These are phyloP conservation scores for Trichophyton benhamiae DNA, from an alignment of 2,329 filamentous ascomycete species.

Conservation along the genomic window DNA sequence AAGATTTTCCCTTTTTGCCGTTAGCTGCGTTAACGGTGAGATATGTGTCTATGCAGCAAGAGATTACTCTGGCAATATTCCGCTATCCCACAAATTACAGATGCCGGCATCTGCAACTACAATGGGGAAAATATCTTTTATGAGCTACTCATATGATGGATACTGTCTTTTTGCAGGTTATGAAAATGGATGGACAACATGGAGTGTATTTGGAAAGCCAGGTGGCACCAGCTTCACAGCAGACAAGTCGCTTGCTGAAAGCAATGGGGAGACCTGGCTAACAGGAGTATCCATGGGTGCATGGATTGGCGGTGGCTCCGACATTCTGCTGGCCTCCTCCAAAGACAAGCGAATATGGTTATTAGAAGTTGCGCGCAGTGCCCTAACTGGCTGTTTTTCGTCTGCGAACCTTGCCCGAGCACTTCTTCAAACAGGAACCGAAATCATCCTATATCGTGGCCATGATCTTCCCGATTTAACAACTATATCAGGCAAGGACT, in stretches of 20 bases:
- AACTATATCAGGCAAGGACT: conserved; percentile 80
- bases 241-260: conserved; percentile 50
- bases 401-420: conserved; percentile 83
- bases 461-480: conserved; percentile 85
- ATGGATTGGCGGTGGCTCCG: conserved; percentile 80
- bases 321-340: conserved; percentile 63
- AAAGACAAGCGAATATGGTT: conserved; percentile 70
- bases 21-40: conserved; percentile 67
- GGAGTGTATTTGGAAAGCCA: conserved; percentile 93
- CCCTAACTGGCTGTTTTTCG: conserved; percentile 82
- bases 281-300: conserved; percentile 61
- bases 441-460: conserved; percentile 83
- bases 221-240: conserved; percentile 71
- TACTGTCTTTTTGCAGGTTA: conserved; percentile 94
- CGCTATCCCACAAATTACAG: conserved; percentile 65
- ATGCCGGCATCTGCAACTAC: conserved; percentile 54
- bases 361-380: conserved; percentile 84
- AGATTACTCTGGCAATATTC: conserved; percentile 88
- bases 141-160: conserved; percentile 86
- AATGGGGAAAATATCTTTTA: conserved; percentile 58
- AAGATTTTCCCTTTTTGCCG: conserved; percentile 80
- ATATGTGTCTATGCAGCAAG: conserved; percentile 84
- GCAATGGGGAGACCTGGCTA: conserved; percentile 75
- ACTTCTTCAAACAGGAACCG: conserved; percentile 74
- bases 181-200: conserved; percentile 83